Conservation (phyloP, 441 rosid genomes). For the Arabidopsis hybrid region DNA sequence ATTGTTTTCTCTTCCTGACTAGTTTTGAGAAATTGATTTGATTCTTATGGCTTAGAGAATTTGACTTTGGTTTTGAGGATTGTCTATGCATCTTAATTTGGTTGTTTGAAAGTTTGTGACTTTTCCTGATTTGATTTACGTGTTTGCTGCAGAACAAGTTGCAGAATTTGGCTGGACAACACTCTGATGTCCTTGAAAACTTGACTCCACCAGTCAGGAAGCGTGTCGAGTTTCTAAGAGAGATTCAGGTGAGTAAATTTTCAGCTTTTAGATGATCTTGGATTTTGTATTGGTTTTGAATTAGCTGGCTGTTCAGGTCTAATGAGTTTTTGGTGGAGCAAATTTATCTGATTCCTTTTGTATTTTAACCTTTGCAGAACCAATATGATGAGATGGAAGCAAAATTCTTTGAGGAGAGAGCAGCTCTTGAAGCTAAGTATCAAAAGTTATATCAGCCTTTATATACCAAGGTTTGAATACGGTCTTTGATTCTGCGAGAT, state of each 20-base stretch:
- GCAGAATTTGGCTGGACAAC: conserved; percentile 80
- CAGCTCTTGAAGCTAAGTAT: conserved; percentile 89
- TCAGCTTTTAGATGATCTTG: neutral
- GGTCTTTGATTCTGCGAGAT: conserved; percentile 8
- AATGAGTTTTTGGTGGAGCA: neutral
- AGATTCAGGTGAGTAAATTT: conserved; percentile 65
- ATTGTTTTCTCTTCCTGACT: conserved; percentile 1
- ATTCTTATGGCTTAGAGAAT: neutral
- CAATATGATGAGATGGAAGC: conserved; percentile 86
- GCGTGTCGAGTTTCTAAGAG: conserved; percentile 90
- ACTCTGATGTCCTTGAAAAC: conserved; percentile 68
- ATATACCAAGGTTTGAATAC: conserved; percentile 65
- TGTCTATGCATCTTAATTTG: conserved; percentile 17
- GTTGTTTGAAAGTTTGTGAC: neutral
- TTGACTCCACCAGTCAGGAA: conserved; percentile 61
- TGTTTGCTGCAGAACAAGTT: conserved; percentile 66
- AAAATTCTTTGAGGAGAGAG: conserved; percentile 89
- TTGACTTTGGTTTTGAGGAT: conserved; percentile 1
- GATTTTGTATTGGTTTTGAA: neutral
- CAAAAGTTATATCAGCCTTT: conserved; percentile 83
- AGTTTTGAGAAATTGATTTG: neutral
- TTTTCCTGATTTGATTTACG: conserved; percentile 6
- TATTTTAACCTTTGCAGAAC: conserved; percentile 51
- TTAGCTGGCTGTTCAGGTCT: neutral
- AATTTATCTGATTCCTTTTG: conserved; percentile 1